These are phyloP conservation scores for Immersiella caudata DNA, from an alignment of 495 filamentous ascomycete genomes.

Conservation along the genomic window DNA sequence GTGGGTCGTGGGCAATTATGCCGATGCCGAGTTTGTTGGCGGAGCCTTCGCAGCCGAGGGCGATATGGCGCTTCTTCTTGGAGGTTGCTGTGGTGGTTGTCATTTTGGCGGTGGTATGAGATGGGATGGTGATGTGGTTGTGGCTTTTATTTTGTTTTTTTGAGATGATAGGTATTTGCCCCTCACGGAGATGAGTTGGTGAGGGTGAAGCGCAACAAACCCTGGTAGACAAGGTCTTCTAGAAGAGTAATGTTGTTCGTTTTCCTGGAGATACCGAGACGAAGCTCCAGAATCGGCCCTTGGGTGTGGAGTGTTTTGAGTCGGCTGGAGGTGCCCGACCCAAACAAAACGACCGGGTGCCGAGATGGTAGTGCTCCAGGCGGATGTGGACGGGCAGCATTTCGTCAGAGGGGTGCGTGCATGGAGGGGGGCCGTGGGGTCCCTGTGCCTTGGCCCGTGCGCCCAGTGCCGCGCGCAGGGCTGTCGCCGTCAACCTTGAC, in stretches of 20 bases:
- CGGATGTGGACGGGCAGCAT: background rate
- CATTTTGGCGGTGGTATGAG: background rate
- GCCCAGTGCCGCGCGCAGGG: constrained; percentile 8
- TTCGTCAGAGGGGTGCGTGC: constrained; percentile 28
- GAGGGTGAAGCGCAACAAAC: background rate
- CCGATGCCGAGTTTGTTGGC: constrained; percentile 98
- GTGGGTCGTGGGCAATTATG: constrained; percentile 75
- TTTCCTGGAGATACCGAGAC: background rate
- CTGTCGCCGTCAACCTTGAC: constrained; percentile 22
- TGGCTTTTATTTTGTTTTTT: too few species aligned
- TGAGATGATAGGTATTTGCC: background rate
- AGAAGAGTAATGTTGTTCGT: background rate
- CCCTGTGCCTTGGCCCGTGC: constrained; percentile 23
- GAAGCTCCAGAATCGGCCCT: background rate
- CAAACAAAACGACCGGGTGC: background rate
- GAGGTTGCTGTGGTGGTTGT: constrained; percentile 20
- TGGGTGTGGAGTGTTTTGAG: background rate
- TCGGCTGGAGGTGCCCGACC: background rate
- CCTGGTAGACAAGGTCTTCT: background rate
- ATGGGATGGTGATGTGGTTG: background rate
- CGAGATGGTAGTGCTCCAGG: background rate
- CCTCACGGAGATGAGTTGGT: background rate
- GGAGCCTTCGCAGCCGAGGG: constrained; percentile 92
- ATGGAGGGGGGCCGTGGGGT: constrained; percentile 19
- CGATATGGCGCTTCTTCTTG: constrained; percentile 55